Conservation (phyloP, 495 filamentous ascomycete species). For the Penicillium arizonense region DNA sequence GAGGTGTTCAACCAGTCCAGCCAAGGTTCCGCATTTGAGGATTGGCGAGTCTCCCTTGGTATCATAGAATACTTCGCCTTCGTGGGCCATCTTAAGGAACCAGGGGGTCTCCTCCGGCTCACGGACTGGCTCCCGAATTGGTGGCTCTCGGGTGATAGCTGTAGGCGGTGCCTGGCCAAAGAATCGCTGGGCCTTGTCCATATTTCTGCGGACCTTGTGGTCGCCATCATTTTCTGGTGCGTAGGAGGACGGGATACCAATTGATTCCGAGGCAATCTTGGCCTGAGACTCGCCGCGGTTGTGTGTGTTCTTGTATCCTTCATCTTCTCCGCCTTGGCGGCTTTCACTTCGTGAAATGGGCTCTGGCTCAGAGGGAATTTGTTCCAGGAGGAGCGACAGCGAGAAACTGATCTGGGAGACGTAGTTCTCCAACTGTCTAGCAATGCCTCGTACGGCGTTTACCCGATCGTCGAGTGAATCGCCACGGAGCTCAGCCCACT, state of each 20-base stretch:
- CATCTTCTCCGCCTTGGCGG: slow-evolving; percentile 33
- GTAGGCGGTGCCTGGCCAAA: slow-evolving; percentile 79
- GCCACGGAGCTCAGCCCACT: slow-evolving; percentile 90
- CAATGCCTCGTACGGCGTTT: slow-evolving; percentile 69
- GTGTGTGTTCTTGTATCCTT: slow-evolving; percentile 25
- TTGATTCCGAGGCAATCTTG: slow-evolving; percentile 30
- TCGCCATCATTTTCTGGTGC: slow-evolving; percentile 49
- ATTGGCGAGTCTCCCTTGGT: slow-evolving; percentile 66
- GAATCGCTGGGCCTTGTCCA: slow-evolving; percentile 82
- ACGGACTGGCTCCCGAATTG: slow-evolving; percentile 43
- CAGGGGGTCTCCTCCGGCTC: slow-evolving; percentile 73
- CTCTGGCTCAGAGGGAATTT: slow-evolving; percentile 53
- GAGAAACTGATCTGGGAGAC: slow-evolving; percentile 87
- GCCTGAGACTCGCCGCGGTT: slow-evolving; percentile 35
- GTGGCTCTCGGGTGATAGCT: slow-evolving; percentile 44
- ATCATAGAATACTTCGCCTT: slow-evolving; percentile 88
- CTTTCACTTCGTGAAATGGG: slow-evolving; percentile 32
- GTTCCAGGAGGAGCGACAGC: slow-evolving; percentile 80
- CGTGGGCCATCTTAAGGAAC: slow-evolving; percentile 84
- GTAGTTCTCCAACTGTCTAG: slow-evolving; percentile 77
- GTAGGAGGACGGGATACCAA: slow-evolving; percentile 68
- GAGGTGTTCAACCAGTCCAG: slow-evolving; percentile 91
- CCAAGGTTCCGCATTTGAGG: slow-evolving; percentile 84
- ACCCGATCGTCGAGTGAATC: slow-evolving; percentile 89
- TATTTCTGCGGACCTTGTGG: slow-evolving; percentile 63